phyloP scores from a whole-genome alignment of 345 rosid species.

The Raphanus sativus region DNA sequence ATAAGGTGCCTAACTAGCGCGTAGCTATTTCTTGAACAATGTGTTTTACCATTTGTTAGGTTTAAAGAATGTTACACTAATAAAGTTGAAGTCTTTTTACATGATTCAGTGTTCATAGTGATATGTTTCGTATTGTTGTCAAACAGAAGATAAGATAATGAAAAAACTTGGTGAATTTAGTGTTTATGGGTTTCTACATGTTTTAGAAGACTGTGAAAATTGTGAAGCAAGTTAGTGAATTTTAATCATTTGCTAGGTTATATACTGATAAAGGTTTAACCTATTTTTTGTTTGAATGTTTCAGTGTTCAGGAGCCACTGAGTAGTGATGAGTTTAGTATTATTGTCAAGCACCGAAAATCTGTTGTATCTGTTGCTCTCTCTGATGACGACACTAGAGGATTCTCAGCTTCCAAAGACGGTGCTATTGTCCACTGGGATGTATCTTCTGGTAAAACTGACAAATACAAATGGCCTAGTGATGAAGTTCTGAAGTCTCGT shows the following conservation, averaged over 20 bases:
- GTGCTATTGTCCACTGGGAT: conserved; percentile 84
- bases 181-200: not conserved
- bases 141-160: conserved; percentile 46
- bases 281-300: not conserved
- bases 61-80: no score
- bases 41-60: not conserved
- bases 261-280: conserved; percentile 17
- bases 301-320: conserved; percentile 74
- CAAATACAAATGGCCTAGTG: conserved; percentile 76
- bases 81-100: no score
- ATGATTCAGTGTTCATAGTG: no score
- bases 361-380: conserved; percentile 81
- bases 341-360: conserved; percentile 65
- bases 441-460: conserved; percentile 65
- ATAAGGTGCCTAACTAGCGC: no score
- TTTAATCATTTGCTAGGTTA: not conserved
- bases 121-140: conserved; percentile 18
- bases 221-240: not conserved
- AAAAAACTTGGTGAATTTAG: no score
- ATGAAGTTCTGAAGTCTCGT: conserved; percentile 62
- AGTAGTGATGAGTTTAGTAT: conserved; percentile 48
- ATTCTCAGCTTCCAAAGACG: conserved; percentile 92
- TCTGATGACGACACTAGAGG: conserved; percentile 88
- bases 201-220: not conserved
- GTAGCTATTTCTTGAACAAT: no score